A percentile compares a stretch with the other conserved stretches of the same genome.
Conservation (phyloP, 306 rosid species). For the Cucumis hystrix region DNA sequence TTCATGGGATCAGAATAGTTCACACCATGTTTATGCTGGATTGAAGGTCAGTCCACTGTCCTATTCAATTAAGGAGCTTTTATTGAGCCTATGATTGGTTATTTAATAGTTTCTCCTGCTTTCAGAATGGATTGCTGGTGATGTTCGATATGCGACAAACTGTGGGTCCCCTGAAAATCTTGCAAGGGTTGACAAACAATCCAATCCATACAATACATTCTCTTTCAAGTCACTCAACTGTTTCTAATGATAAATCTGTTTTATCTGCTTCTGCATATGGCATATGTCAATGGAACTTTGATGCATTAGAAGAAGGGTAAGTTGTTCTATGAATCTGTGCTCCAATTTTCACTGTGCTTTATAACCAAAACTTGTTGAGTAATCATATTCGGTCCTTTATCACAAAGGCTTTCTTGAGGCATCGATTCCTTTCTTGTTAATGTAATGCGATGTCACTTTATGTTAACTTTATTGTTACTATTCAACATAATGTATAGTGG, state of each 20-base stretch:
- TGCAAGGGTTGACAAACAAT: conserved; percentile 47
- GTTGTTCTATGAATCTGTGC: conserved; percentile 7
- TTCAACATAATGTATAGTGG: background rate
- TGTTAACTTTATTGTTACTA: background rate
- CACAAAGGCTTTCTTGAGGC: background rate
- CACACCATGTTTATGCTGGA: conserved; percentile 63
- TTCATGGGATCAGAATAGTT: conserved; percentile 64
- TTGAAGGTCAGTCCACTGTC: conserved; percentile 49
- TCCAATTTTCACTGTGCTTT: background rate
- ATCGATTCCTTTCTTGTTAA: background rate
- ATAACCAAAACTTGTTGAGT: background rate
- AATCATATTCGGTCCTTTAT: background rate
- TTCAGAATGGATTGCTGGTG: conserved; percentile 75
- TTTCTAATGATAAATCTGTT: conserved; percentile 32
- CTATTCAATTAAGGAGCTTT: conserved; percentile 8
- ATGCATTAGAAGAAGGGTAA: conserved; percentile 52
- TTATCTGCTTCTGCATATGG: conserved; percentile 83
- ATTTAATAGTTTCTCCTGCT: background rate
- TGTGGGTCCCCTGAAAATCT: conserved; percentile 45
- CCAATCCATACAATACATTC: conserved; percentile 74
- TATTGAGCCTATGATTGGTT: background rate
- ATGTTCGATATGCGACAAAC: conserved; percentile 82
- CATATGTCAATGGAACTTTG: conserved; percentile 61
- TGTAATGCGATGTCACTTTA: background rate
- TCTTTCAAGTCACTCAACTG: conserved; percentile 35